Evolutionary conservation across 2,329 filamentous ascomycete genomes (phyloP), one percentile per base, ranked within the genome.

Genomic region (Colletotrichum destructivum): DNA sequence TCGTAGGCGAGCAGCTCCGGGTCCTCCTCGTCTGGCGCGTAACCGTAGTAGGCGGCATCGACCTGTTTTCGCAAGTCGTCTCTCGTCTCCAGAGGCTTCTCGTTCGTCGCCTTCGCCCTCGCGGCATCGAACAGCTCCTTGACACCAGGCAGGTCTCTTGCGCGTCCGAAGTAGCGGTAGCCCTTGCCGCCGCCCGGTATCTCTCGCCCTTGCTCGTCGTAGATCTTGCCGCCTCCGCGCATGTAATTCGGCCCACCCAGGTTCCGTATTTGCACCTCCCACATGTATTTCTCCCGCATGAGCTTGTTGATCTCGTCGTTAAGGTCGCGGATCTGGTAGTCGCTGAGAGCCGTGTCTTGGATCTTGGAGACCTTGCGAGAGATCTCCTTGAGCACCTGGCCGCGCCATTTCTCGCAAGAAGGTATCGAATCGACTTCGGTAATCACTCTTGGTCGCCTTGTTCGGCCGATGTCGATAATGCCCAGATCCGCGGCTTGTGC

Each of bases 291-390:
- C 86, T 99, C 96, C 75, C 95, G 92, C 94, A 99, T 98, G 74
- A 98, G 89, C 85, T 98, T 97, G 87, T 99, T 99, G 87, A 99
- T 97, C 84, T 99, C 96, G 82, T 99, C 96, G 85, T 99, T 99
- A 80, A 99, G 87, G 83, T 99, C 96, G 79, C 96, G 92, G 82
- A 99, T 94, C 87, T 98, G 96, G 86, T 93, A 98, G 87, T 99
- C 96, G 83, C 91, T 94, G n/a, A 99, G 88, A 57, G 92, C 91
- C 11, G 90, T 86, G 77, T 99, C 96, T 82, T 99, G 96, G 84
- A 99, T 98, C 80, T 94, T 94, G 74, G 94, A 94, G 69, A 99
- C 94, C 83, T 99, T 99, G 83, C 96, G 95, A 75, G 93, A 96
- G 79, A 99, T 96, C 82, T 99, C 96, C 81, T 97, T 97, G 74